Evolutionary conservation across 345 rosid genomes (phyloP).

Genomic region (Populus ilicifolia): DNA sequence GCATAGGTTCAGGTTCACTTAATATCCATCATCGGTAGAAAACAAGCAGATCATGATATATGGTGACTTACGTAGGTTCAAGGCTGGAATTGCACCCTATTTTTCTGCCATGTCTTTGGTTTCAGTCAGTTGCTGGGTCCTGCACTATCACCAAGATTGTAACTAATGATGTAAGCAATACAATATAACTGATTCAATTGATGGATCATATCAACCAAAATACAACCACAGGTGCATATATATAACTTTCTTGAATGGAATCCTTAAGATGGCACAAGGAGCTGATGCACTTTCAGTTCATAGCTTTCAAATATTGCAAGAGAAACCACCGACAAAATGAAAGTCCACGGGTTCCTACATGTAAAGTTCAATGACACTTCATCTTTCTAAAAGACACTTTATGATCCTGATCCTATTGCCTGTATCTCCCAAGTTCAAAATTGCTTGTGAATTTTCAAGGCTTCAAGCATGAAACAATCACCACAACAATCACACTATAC

Average conservation of each 20-base stretch:
- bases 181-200: not conserved
- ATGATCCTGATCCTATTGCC: not conserved
- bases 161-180: not conserved
- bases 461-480: not conserved
- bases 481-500: not conserved
- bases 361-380: not conserved
- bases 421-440: not conserved
- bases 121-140: slow-evolving; percentile 49
- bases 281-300: too few species aligned
- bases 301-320: too few species aligned
- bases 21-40: not conserved
- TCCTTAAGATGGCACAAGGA: too few species aligned
- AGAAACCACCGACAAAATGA: too few species aligned
- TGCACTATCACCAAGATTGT: slow-evolving; percentile 17
- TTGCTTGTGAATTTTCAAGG: not conserved
- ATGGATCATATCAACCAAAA: too few species aligned
- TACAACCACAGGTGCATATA: too few species aligned
- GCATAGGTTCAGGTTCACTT: not conserved
- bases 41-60: not conserved
- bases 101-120: slow-evolving; percentile 34
- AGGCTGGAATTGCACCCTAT: slow-evolving; percentile 22
- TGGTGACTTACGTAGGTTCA: not conserved
- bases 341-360: not conserved
- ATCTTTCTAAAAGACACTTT: not conserved
- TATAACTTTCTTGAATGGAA: too few species aligned